Evolutionary conservation across 805 yeast genomes (phyloP).

Genomic region (Wickerhamiella alocasiicola): DNA sequence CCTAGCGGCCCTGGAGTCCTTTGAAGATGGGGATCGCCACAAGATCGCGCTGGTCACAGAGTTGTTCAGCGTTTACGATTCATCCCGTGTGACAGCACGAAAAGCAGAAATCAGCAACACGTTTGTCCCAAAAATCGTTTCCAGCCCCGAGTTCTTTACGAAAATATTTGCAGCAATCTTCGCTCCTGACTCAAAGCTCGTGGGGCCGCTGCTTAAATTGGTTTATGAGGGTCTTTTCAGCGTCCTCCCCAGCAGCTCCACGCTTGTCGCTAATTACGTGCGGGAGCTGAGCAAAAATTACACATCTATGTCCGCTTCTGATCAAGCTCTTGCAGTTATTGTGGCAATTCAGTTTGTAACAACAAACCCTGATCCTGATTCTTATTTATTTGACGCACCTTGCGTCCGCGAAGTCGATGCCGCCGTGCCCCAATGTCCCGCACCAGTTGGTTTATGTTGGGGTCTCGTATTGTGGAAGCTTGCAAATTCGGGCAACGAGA

Average conservation of each 20-base stretch:
- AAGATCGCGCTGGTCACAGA: conserved; percentile 7
- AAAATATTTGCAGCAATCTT: conserved; percentile 13
- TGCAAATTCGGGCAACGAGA: conserved; percentile 10
- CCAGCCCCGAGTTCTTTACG: conserved; percentile 15
- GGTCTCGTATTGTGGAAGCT: conserved; percentile 21
- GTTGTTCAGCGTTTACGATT: conserved; percentile 7
- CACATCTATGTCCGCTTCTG: neutral
- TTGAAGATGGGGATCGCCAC: neutral
- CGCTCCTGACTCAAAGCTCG: conserved; percentile 4
- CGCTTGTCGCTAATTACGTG: conserved; percentile 17
- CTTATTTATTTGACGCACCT: conserved; percentile 9
- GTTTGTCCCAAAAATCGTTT: conserved; percentile 12
- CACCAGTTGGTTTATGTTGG: conserved; percentile 22
- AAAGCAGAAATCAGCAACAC: conserved; percentile 11
- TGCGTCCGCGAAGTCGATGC: neutral
- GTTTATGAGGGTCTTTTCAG: conserved; percentile 18
- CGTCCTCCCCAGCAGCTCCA: conserved; percentile 18
- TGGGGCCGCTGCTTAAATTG: conserved; percentile 16
- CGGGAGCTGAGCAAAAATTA: neutral
- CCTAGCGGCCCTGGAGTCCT: conserved; percentile 10
- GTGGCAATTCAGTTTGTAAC: conserved; percentile 22
- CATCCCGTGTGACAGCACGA: neutral
- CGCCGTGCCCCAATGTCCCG: neutral
- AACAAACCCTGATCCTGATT: conserved; percentile 12
- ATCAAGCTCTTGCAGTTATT: conserved; percentile 15